Evolutionary conservation across 805 yeast species (phyloP).

Genomic region (Saturnispora quitensis): DNA sequence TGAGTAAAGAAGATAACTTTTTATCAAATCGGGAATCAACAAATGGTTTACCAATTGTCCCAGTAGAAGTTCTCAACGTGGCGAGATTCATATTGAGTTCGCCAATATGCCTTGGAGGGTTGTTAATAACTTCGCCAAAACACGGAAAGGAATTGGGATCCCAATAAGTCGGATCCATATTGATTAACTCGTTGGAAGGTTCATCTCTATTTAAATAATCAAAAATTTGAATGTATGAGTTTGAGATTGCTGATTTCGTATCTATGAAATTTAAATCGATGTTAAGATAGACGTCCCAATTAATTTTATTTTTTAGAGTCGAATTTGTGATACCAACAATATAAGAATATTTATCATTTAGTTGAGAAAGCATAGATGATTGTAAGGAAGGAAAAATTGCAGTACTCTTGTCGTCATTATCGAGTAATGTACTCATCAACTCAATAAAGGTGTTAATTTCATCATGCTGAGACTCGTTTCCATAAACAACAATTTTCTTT

Average conservation of each 20-base stretch:
- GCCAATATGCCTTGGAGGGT: not conserved
- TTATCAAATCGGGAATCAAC: slow-evolving; percentile 18
- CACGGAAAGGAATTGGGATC: slow-evolving; percentile 14
- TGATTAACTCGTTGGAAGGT: not conserved
- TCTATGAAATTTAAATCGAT: slow-evolving; percentile 41
- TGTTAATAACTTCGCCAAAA: not conserved
- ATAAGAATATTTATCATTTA: slow-evolving; percentile 19
- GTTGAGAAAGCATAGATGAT: not conserved
- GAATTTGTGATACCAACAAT: slow-evolving; percentile 65
- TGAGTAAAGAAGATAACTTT: slow-evolving; percentile 13
- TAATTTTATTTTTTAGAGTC: slow-evolving; percentile 42
- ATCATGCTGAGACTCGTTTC: slow-evolving; percentile 38
- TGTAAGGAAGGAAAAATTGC: slow-evolving; percentile 14
- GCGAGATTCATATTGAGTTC: not conserved
- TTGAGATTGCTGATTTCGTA: not conserved
- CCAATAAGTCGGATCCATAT: slow-evolving; percentile 7
- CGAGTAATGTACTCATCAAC: slow-evolving; percentile 29
- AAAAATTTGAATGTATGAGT: not conserved
- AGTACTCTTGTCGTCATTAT: not conserved
- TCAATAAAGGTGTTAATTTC: slow-evolving; percentile 37
- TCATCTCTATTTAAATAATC: not conserved
- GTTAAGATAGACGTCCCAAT: slow-evolving; percentile 56
- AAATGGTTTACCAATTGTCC: slow-evolving; percentile 8
- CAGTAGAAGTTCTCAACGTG: not conserved
- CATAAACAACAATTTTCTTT: slow-evolving; percentile 31